phyloP scores from a whole-genome alignment of 768 basidiomycete genomes.

The Auricularia sp. region DNA sequence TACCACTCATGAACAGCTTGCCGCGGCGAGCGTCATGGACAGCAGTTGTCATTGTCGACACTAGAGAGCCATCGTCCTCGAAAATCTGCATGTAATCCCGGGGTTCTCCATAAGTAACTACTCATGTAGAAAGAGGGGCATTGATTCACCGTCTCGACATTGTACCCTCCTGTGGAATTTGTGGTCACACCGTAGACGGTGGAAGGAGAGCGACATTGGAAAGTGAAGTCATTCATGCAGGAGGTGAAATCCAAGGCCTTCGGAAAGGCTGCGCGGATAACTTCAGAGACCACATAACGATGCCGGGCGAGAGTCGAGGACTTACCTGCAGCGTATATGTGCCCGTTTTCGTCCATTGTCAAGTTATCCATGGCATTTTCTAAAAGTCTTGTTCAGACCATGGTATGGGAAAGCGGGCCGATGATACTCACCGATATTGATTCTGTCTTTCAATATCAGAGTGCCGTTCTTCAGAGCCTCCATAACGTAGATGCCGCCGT shows the following conservation, averaged over 20 bases:
- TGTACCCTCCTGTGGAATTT: constrained; percentile 38
- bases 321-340: constrained; percentile 53
- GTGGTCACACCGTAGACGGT: constrained; percentile 41
- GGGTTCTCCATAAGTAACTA: too few species aligned
- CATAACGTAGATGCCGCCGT: constrained; percentile 39
- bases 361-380: constrained; percentile 53
- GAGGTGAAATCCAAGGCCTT: constrained; percentile 20
- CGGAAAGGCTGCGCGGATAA: constrained; percentile 29
- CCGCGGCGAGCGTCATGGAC: constrained; percentile 43
- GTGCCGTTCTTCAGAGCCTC: constrained; percentile 50
- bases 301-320: not conserved
- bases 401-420: constrained; percentile 1
- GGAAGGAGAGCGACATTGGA: constrained; percentile 27
- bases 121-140: not conserved
- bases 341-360: constrained; percentile 46
- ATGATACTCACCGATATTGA: constrained; percentile 36
- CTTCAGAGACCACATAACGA: not conserved
- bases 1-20: constrained; percentile 51
- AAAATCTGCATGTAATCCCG: constrained; percentile 41
- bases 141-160: constrained; percentile 40
- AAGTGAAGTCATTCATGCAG: constrained; percentile 31
- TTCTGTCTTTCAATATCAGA: constrained; percentile 41
- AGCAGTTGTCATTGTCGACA: constrained; percentile 45
- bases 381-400: constrained; percentile 12
- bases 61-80: constrained; percentile 52